Base-by-base conservation (phyloP, 805 yeast species). In the Saccharomycopsis sp. region DNA sequence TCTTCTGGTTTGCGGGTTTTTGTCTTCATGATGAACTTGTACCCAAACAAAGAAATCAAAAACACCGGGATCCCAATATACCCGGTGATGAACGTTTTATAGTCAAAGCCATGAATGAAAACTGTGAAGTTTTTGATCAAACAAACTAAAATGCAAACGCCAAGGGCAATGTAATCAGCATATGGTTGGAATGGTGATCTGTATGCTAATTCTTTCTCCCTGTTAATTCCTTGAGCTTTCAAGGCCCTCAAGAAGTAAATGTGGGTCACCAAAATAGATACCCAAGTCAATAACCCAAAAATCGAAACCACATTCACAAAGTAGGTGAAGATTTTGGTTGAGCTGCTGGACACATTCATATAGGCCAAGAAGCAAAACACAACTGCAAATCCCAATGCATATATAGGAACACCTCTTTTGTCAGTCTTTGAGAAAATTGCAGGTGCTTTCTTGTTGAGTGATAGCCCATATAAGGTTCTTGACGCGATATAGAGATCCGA, bases 401-500 rank as follows among this genome's bases (percentile, higher is more conserved):
- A 78, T 61, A 70, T 73, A 58, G 95, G 96, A 55, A 88, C 85
- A 68, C 94, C 94, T 71, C 75, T 73, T 64, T 74, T 81, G 73
- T 81, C 82, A 18, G 90, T 84, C 63, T 71, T 79, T 54, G 87
- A 75, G 68, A 87, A 82, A 66, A 86, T 66, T 62, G 72, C 75
- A 62, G 94, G 94, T 9, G 92, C 91, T 67, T 82, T 83, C 5
- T 89, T 88, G 64, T 85, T 86, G 54, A 81, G 79, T 1, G 94
- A 80, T 62, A 89, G 73, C 41, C 88, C 87, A 67, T 85, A 87
- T 18, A 85, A 72, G 9, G 87, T 82, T 77, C 96, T 79, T 20
- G 94, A 82, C 29, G 88, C 87, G 68, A 84, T 83, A 71, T 86
- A 87, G 66, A 88, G 75, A 71, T 85, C 91, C 1, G 91, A 85